Evolutionary conservation across 805 yeast genomes (phyloP).

Genomic region (Wickerhamia fluorescens): DNA sequence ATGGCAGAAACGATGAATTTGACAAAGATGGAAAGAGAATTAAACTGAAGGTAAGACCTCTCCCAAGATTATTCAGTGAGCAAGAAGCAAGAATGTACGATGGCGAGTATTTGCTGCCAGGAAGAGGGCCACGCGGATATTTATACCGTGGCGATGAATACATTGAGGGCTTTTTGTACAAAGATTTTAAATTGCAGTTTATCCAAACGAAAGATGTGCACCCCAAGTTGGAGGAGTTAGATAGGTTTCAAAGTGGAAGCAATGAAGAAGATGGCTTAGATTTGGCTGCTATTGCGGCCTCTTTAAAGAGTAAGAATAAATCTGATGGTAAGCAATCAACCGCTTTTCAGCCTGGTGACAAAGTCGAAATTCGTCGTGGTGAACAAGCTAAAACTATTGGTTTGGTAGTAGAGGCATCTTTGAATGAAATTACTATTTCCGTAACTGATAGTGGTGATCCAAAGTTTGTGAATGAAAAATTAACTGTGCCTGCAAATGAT

Average conservation of each 20-base stretch:
- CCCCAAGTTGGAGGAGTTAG: slow-evolving; percentile 85
- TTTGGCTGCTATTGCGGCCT: slow-evolving; percentile 76
- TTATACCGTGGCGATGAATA: slow-evolving; percentile 84
- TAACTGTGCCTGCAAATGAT: slow-evolving; percentile 77
- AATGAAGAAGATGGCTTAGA: slow-evolving; percentile 81
- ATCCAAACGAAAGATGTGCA: slow-evolving; percentile 75
- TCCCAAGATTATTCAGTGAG: slow-evolving; percentile 80
- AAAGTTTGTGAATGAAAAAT: slow-evolving; percentile 45
- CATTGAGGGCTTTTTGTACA: slow-evolving; percentile 78
- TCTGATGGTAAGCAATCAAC: slow-evolving; percentile 21
- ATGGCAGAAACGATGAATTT: slow-evolving; percentile 57
- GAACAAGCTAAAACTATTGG: slow-evolving; percentile 91
- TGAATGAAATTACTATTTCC: slow-evolving; percentile 44
- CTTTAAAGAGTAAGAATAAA: slow-evolving; percentile 51
- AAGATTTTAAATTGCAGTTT: slow-evolving; percentile 78
- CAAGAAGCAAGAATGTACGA: slow-evolving; percentile 85
- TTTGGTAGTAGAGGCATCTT: slow-evolving; percentile 59
- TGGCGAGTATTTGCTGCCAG: slow-evolving; percentile 60
- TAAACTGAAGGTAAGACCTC: slow-evolving; percentile 66
- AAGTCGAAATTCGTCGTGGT: slow-evolving; percentile 86
- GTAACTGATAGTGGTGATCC: slow-evolving; percentile 52
- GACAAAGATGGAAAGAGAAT: slow-evolving; percentile 39
- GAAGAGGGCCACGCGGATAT: slow-evolving; percentile 53
- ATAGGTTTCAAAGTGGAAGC: slow-evolving; percentile 66
- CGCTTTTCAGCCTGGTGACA: slow-evolving; percentile 85